Evolutionary conservation across 1,284 basidiomycete genomes (phyloP), one percentile per base, ranked within the genome.

Genomic region (Jaminaea rosea): DNA sequence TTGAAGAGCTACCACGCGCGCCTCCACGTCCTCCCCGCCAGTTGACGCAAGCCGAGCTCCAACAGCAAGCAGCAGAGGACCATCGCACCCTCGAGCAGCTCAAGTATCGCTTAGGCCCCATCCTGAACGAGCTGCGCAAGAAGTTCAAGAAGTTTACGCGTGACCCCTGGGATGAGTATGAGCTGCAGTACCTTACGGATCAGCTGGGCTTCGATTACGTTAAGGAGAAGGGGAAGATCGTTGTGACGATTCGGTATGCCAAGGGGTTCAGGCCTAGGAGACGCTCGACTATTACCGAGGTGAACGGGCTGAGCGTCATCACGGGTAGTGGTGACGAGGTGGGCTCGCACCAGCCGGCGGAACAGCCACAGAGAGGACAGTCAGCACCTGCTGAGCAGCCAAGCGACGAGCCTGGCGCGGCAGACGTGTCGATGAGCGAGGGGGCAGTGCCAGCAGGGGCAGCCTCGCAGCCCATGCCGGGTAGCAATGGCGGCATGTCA

Each of bases 131-230:
- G 73, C 78, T 99, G 61, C 89, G 89, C 77, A 83, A 89, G 72
- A 92, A 93, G 76, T 93, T 87, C 76, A 90, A 90, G 78, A 81
- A 87, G 60, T 93, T 94, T 69, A 87, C 84, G 0, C 87, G 90
- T 72, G 78, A 82, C 37, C 86, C 88, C 39, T 82, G 80, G 69
- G 62, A 65, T 47, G 72, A 75, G 60, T 71, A 73, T 57, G 74
- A 76, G 46, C 63, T 75, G 55, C 56, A 62, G n/a, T 59, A 63
- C 31, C 68, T 75, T 29, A 75, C 73, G 52, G 63, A 70, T 39
- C 58, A 62, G 23, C n/a, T n/a, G n/a, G n/a, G n/a, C n/a, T 75
- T 72, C 53, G 63, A 65, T 1, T 68, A 56, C 55, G 49, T 51
- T 37, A 60, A 67, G 31, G 68, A 69, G 13, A 62, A 69, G 44